Conservation (phyloP, 257 asterid genomes). For the Voacanga thouarsii region DNA sequence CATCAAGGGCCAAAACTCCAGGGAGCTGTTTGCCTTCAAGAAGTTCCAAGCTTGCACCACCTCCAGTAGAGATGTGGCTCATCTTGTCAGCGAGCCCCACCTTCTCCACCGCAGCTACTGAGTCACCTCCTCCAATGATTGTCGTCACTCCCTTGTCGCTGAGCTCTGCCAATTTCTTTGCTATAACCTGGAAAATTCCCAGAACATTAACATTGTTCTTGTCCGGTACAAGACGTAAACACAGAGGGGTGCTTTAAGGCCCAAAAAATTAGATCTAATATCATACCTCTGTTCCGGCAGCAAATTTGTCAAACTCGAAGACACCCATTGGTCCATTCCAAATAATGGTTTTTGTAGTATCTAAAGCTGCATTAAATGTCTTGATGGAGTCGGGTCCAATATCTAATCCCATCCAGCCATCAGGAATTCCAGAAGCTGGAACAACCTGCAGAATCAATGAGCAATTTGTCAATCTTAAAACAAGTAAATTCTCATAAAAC, state of each 20-base stretch:
- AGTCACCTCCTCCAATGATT: constrained; percentile 88
- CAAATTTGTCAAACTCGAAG: constrained; percentile 82
- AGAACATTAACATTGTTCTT: background rate
- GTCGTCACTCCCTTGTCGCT: constrained; percentile 93
- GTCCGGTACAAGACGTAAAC: too few species aligned
- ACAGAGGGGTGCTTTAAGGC: background rate
- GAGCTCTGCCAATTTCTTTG: constrained; percentile 76
- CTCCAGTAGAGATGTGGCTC: constrained; percentile 97
- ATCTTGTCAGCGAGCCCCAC: constrained; percentile 85
- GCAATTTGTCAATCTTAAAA: background rate
- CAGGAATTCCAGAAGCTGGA: constrained; percentile 77
- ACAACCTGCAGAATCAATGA: constrained; percentile 40
- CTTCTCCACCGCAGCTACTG: constrained; percentile 96
- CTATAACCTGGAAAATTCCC: constrained; percentile 46
- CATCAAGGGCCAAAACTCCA: constrained; percentile 76
- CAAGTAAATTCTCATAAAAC: background rate
- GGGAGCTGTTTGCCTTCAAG: constrained; percentile 84
- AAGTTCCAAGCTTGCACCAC: constrained; percentile 95
- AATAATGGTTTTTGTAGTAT: constrained; percentile 63
- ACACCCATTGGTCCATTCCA: constrained; percentile 97
- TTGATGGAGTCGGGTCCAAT: constrained; percentile 77
- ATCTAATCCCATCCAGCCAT: constrained; percentile 92
- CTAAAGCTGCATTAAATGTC: constrained; percentile 58
- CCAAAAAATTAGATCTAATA: background rate
- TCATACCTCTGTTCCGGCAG: constrained; percentile 79